Evolutionary conservation across 2,329 filamentous ascomycete genomes (phyloP).

Genomic region (Davidsoniella virescens): DNA sequence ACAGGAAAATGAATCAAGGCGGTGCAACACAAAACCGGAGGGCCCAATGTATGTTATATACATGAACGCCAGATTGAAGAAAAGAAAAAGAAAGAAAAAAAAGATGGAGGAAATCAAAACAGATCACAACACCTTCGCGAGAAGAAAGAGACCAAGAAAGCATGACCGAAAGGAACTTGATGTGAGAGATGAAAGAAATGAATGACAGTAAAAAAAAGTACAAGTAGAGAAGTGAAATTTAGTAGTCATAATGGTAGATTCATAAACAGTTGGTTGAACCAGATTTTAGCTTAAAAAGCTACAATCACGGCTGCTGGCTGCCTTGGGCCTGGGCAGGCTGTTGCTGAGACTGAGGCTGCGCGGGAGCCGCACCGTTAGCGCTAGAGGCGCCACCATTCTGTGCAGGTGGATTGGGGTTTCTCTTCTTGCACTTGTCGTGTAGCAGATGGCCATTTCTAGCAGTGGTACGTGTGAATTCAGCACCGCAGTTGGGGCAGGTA

Average conservation of each 20-base stretch:
- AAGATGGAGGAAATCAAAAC: background rate
- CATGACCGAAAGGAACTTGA: background rate
- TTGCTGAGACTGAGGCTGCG: background rate
- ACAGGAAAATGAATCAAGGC: no score
- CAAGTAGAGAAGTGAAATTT: background rate
- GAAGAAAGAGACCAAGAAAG: background rate
- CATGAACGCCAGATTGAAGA: no score
- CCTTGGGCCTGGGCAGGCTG: background rate
- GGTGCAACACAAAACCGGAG: no score
- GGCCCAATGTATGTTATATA: no score
- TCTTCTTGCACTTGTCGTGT: constrained; percentile 84
- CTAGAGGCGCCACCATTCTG: constrained; percentile 1
- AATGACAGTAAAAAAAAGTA: constrained; percentile 1
- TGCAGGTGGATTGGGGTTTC: constrained; percentile 5
- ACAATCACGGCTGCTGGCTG: background rate
- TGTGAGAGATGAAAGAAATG: background rate
- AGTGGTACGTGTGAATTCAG: constrained; percentile 78
- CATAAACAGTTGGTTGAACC: no score
- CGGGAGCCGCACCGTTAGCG: background rate
- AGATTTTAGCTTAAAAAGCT: no score
- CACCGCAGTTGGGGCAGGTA: constrained; percentile 77
- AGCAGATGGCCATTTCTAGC: constrained; percentile 73
- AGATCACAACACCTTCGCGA: no score
- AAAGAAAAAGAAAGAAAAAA: background rate
- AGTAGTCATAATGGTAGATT: no score